Base-by-base conservation (phyloP, 306 rosid genomes). In the Inga laurina region DNA sequence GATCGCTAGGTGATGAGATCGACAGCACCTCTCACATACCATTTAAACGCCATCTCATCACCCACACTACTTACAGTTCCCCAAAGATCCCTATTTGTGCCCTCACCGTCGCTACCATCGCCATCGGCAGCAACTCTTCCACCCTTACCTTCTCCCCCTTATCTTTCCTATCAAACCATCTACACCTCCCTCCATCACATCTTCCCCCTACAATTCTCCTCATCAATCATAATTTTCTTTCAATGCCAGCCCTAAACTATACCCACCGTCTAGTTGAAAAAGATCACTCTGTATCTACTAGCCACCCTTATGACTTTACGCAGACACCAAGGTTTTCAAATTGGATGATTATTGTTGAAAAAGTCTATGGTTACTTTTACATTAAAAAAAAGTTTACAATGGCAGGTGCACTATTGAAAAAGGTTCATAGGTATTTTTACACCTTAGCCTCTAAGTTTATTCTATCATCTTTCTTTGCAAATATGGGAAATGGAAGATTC, bases 201-300 rank as follows among this genome's bases (percentile, higher is more conserved):
- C 83, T 61, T 0, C 84, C 44, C 32, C 68, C 0, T 86, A 76
- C 85, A 84, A 79, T 46, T 69, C 88, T 5, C 74, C 90, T 11
- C 80, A 15, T 44, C 91, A 79, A 49, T 76, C 90, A 27, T 85
- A 69, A 30, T 72, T 84, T 19, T 13, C 66, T 75, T 81, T 87
- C 69, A 74, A 82, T 30, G 22, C 76, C 27, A 27, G 27, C 27
- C 13, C 45, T 72, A 10, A 30, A 51, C 51, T 68, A 67, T 74
- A 44, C 52, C 72, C 64, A 72, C 77, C 85, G 8, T 37, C 67
- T 75, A 2, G 52, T 73, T 46, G 89, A 84, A 7, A 72, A 78
- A 59, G 86, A 86, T 1, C 88, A 27, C 13, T 30, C 81, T 10
- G 71, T 81, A 72, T 35, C 81, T 22, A 45, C 86, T 4, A 72